A percentile compares a stretch with the other conserved stretches of the same genome.
Evolutionary conservation across 257 asterid genomes (phyloP).

Genomic region (Solanum habrochaites): DNA sequence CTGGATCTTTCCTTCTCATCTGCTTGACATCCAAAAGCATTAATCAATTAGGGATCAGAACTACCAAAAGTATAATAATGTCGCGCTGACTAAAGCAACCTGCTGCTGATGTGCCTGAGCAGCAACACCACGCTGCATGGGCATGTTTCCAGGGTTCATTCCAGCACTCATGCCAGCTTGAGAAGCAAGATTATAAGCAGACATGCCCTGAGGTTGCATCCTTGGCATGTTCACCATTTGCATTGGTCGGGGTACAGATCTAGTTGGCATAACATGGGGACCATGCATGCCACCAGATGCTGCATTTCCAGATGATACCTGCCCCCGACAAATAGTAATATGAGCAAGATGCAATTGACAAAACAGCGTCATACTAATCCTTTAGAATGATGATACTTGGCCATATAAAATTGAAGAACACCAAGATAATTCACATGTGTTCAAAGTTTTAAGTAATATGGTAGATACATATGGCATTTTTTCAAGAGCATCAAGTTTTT

Average conservation of each 20-base stretch:
- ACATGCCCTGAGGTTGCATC: conserved; percentile 74
- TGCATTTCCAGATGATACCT: conserved; percentile 69
- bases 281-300: conserved; percentile 62
- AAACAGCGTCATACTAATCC: neutral
- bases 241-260: conserved; percentile 79
- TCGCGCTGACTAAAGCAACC: conserved; percentile 1
- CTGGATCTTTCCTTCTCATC: conserved; percentile 92
- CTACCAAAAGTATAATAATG: neutral
- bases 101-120: conserved; percentile 91
- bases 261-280: conserved; percentile 64
- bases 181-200: conserved; percentile 69
- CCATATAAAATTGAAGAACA: neutral
- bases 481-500: neutral
- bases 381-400: neutral
- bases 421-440: neutral
- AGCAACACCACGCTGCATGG: conserved; percentile 84
- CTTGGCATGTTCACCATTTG: conserved; percentile 74
- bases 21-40: conserved; percentile 13
- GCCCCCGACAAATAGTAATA: conserved; percentile 1
- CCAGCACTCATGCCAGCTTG: conserved; percentile 84
- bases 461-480: neutral
- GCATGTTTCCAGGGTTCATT: conserved; percentile 69
- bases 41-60: neutral
- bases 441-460: neutral
- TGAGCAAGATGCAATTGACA: neutral